These are phyloP conservation scores for Magnolia officinalis DNA, from an alignment of 164 flowering plant genomes.

Conservation along the genomic window DNA sequence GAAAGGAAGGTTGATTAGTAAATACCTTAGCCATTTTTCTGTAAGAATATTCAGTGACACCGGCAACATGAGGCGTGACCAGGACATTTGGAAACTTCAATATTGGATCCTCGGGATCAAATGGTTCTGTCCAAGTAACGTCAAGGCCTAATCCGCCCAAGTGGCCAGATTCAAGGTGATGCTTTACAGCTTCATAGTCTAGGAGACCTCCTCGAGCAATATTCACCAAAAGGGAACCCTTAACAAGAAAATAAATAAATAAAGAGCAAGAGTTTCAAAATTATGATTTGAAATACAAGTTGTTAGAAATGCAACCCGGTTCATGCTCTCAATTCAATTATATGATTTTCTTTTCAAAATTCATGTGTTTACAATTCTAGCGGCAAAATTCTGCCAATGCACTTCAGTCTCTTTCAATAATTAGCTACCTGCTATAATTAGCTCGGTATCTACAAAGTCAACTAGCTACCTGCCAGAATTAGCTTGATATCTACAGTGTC, in stretches of 20 bases:
- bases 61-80: slow-evolving; percentile 88
- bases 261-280: neutral
- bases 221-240: slow-evolving; percentile 82
- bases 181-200: slow-evolving; percentile 59
- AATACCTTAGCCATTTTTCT: slow-evolving; percentile 86
- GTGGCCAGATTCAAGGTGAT: slow-evolving; percentile 67
- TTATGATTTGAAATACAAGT: neutral
- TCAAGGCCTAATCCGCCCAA: slow-evolving; percentile 88
- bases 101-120: slow-evolving; percentile 80
- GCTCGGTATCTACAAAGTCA: too few species aligned
- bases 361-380: too few species aligned
- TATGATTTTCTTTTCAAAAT: neutral
- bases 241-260: slow-evolving; percentile 1
- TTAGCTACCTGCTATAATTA: too few species aligned
- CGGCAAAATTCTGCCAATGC: too few species aligned
- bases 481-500: too few species aligned
- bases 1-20: neutral
- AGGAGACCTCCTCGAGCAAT: slow-evolving; percentile 86
- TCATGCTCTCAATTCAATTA: neutral
- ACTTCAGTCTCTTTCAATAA: too few species aligned
- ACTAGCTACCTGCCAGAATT: too few species aligned
- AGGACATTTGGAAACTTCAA: slow-evolving; percentile 69
- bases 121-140: slow-evolving; percentile 97
- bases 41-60: slow-evolving; percentile 77
- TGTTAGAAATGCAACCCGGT: neutral